Base-by-base conservation (phyloP, 352 stramenopile genomes). In the Peronospora destructor region DNA sequence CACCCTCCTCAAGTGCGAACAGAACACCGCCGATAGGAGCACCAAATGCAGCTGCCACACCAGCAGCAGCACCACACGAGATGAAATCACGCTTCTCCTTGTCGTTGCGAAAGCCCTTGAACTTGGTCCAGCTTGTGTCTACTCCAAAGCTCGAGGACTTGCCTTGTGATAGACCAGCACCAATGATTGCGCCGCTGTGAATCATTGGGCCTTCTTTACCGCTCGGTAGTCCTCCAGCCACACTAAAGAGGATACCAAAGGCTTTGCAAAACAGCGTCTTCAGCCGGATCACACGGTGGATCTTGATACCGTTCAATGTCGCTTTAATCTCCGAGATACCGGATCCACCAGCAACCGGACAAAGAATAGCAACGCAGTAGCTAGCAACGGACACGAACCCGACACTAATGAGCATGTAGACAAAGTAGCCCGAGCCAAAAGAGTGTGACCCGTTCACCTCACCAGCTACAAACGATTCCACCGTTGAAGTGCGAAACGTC, bases 251-350 rank as follows among this genome's bases (percentile, higher is more conserved):
- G 34, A 97, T 87, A 23, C 87, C 82, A 54, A 94, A 79, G 0
- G 96, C 87, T 70, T 98, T 99, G 54, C 84, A 97, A 36, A 98
- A 76, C 4, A 99, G 66, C 21, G 96, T 99, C 64, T 97, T 98
- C 32, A 98, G 65, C 0, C 91, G 76, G 5, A 98, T 85, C n/a
- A 99, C 84, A 16, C 93, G 81, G 29, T 96, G 93, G 21, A 98
- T 84, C 75, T 98, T 97, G 56, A 98, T 97, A 16, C 96, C 96
- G 67, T 99, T 99, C 10, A 99, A 71, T 16, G 94, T 98, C 28
- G 91, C 94, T 63, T 99, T 99, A 54, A 99, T 97, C 69, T 99
- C 96, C 0, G 86, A 83, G 61, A 99, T 98, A 35, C 95, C 95
- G 5, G 94, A 98, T 8, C 97, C 97, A 33, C 75, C 90, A 1